Percentiles rank a stretch among this genome's conserved stretches.
Evolutionary conservation across 306 rosid genomes (phyloP).

Genomic region (Notholithocarpus densiflorus): DNA sequence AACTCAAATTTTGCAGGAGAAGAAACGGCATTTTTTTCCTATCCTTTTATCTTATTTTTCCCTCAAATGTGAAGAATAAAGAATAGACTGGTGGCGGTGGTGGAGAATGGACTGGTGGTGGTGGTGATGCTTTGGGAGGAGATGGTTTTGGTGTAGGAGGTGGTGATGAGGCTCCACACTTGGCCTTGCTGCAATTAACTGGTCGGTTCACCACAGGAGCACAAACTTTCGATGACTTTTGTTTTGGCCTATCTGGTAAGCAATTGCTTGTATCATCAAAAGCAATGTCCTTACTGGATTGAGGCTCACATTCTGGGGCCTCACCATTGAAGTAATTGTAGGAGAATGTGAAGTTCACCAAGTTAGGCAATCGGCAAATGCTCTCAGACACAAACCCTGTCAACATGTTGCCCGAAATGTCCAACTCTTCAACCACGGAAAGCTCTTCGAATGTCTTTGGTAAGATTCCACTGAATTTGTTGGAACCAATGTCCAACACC

Average conservation of each 20-base stretch:
- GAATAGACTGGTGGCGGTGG: constrained; percentile 3
- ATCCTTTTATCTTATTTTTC: too few species aligned
- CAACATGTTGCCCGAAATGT: constrained; percentile 45
- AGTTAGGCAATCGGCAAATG: constrained; percentile 45
- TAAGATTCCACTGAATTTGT: constrained; percentile 49
- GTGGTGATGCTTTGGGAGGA: not conserved
- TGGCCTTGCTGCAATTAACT: constrained; percentile 60
- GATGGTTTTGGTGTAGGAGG: not conserved
- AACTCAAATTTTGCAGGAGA: too few species aligned
- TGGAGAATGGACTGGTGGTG: not conserved
- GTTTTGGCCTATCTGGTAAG: constrained; percentile 57
- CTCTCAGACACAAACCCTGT: constrained; percentile 53
- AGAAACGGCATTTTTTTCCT: too few species aligned
- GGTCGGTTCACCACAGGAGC: constrained; percentile 46
- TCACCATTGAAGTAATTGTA: constrained; percentile 63
- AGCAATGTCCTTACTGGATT: constrained; percentile 7
- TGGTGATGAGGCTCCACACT: constrained; percentile 37
- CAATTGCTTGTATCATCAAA: constrained; percentile 52
- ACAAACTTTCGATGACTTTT: constrained; percentile 38
- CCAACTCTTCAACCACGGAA: constrained; percentile 24
- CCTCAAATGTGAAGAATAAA: too few species aligned
- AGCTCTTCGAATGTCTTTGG: constrained; percentile 38
- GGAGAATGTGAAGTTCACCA: constrained; percentile 56
- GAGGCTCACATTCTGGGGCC: constrained; percentile 47
- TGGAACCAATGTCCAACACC: constrained; percentile 47